These are phyloP conservation scores for Meira nashicola DNA, from an alignment of 1,284 basidiomycete species.

Conservation along the genomic window DNA sequence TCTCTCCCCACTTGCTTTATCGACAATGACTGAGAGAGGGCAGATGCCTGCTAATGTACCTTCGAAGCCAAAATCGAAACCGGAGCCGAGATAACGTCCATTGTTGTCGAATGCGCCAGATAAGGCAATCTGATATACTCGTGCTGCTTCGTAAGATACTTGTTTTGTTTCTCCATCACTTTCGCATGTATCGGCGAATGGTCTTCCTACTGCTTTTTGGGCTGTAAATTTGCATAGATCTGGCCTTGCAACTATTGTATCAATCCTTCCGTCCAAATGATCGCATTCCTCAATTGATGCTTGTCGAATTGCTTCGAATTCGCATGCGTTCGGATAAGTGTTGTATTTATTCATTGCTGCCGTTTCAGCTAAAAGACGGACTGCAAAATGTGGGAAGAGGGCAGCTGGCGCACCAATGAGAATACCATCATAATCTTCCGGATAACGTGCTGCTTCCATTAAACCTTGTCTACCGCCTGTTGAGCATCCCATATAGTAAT, in stretches of 20 bases:
- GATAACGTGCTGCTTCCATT: conserved; percentile 22
- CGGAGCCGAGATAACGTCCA: background rate
- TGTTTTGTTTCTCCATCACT: background rate
- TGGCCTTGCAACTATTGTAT: background rate
- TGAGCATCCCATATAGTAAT: conserved; percentile 30
- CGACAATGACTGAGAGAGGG: background rate
- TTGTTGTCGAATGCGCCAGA: background rate
- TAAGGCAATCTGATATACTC: background rate
- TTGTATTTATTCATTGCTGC: conserved; percentile 1
- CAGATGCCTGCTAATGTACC: background rate
- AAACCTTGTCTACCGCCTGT: conserved; percentile 29
- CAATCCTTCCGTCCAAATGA: background rate
- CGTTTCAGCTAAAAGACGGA: background rate
- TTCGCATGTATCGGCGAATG: background rate
- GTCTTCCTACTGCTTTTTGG: background rate
- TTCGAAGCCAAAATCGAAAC: background rate
- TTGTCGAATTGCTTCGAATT: conserved; percentile 19
- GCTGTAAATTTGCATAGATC: conserved; percentile 6
- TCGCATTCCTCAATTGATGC: conserved; percentile 1
- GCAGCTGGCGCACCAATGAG: conserved; percentile 26
- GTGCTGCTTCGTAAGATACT: background rate
- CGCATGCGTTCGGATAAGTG: conserved; percentile 25
- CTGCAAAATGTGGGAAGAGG: background rate
- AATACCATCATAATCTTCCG: conserved; percentile 30
- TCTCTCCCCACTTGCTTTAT: background rate